Evolutionary conservation across 1,284 basidiomycete species (phyloP).

Genomic region (Microbotryum lychnidis-dioicae): DNA sequence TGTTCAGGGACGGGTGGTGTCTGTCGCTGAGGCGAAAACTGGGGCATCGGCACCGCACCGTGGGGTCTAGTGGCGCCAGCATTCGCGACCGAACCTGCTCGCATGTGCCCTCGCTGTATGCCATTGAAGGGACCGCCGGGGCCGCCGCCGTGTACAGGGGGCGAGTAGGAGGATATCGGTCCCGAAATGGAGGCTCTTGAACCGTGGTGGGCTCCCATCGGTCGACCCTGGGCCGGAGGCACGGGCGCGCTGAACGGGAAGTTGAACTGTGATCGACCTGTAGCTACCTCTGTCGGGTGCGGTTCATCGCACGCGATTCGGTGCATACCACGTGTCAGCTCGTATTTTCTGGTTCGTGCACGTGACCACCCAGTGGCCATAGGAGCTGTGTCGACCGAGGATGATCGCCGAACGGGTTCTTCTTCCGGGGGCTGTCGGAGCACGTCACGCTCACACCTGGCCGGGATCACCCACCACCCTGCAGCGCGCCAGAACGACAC

Average conservation of each 20-base stretch:
- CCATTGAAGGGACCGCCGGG: neutral
- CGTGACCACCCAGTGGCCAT: neutral
- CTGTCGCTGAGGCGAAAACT: neutral
- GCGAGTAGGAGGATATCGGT: constrained; percentile 35
- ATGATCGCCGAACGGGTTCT: neutral
- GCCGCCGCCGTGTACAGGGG: neutral
- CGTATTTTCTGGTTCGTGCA: neutral
- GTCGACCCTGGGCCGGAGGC: constrained; percentile 15
- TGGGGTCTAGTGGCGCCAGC: too few relatives aligned
- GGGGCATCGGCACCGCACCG: too few relatives aligned
- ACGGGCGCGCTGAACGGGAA: constrained; percentile 33
- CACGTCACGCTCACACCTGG: neutral
- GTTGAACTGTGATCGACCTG: constrained; percentile 41
- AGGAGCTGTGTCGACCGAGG: neutral
- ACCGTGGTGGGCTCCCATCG: constrained; percentile 28
- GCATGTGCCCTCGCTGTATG: too few relatives aligned
- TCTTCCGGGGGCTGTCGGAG: neutral
- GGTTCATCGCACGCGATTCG: neutral
- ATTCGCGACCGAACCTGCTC: too few relatives aligned
- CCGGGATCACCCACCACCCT: neutral
- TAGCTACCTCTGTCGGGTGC: constrained; percentile 34
- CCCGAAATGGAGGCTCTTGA: constrained; percentile 36
- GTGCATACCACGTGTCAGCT: neutral
- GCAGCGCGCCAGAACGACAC: neutral
- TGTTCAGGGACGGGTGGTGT: constrained; percentile 4